Percentiles rank a stretch among this genome's conserved stretches.
These are phyloP conservation scores for Kodamaea kaohsiungensis DNA, from an alignment of 805 yeast genomes.

Conservation along the genomic window DNA sequence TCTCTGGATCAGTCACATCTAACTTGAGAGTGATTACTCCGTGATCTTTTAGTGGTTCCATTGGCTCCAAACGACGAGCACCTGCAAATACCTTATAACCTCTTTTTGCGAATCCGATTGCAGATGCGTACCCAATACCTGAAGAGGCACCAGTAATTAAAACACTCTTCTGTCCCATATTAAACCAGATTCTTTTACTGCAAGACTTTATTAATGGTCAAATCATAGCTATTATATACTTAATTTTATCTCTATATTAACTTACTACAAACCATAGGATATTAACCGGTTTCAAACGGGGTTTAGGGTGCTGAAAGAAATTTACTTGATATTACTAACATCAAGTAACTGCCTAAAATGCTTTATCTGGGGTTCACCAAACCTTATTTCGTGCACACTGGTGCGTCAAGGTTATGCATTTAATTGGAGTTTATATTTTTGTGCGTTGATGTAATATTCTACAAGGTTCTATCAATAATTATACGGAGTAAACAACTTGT, in stretches of 20 bases:
- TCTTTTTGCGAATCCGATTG: constrained; percentile 49
- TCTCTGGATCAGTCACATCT: constrained; percentile 56
- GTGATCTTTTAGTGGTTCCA: constrained; percentile 49
- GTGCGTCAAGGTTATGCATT: too few relatives aligned
- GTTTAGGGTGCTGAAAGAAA: too few relatives aligned
- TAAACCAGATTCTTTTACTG: too few relatives aligned
- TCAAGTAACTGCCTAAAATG: too few relatives aligned
- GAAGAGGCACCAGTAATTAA: constrained; percentile 57
- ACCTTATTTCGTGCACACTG: too few relatives aligned
- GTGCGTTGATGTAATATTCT: neutral
- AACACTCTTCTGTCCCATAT: constrained; percentile 6
- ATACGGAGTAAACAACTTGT: neutral
- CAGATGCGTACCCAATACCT: constrained; percentile 54
- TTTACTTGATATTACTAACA: too few relatives aligned
- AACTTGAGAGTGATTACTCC: constrained; percentile 49
- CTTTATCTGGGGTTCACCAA: too few relatives aligned
- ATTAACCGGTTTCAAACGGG: too few relatives aligned
- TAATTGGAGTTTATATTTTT: too few relatives aligned
- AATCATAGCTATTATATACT: too few relatives aligned
- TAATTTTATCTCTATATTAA: too few relatives aligned
- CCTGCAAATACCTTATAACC: constrained; percentile 70
- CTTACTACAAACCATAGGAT: too few relatives aligned
- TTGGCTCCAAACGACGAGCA: constrained; percentile 65
- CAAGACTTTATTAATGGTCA: neutral
- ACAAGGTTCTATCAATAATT: neutral